A percentile compares a stretch with the other conserved stretches of the same genome.
Conservation (phyloP, 208 protist species). For the Balamuthia mandrillaris region DNA sequence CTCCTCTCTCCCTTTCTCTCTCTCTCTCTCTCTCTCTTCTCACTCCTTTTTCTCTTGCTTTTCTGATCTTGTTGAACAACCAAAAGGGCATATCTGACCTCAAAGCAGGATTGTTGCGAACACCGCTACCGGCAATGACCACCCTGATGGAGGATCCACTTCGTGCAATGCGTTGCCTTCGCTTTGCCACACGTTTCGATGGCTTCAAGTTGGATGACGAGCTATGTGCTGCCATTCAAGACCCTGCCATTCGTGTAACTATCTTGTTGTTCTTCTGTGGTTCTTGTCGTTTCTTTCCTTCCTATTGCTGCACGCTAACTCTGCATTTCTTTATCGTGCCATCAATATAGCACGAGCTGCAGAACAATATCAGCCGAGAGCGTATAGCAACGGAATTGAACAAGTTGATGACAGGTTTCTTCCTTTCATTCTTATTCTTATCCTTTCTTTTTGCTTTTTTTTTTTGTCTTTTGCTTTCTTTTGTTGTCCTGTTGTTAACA, state of each 20-base stretch:
- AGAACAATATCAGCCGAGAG: slow-evolving; percentile 38
- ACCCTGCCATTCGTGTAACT: not conserved
- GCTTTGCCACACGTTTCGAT: slow-evolving; percentile 86
- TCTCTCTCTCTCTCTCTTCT: too few species aligned
- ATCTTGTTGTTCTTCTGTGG: too few species aligned
- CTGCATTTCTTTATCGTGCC: too few species aligned
- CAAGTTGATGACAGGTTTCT: not conserved
- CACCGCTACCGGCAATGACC: slow-evolving; percentile 54
- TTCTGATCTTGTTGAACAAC: too few species aligned
- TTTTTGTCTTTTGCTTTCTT: too few species aligned
- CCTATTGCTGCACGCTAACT: too few species aligned
- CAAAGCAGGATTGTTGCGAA: slow-evolving; percentile 78
- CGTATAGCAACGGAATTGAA: slow-evolving; percentile 39
- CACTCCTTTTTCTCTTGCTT: too few species aligned
- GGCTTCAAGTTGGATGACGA: slow-evolving; percentile 77
- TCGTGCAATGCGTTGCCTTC: slow-evolving; percentile 84
- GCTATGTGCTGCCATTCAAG: not conserved
- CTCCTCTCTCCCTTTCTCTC: too few species aligned
- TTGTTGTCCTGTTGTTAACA: too few species aligned
- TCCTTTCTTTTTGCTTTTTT: too few species aligned
- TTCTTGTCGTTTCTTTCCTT: too few species aligned
- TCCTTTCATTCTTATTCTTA: too few species aligned
- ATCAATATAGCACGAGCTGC: slow-evolving; percentile 35
- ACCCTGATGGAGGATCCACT: slow-evolving; percentile 83
- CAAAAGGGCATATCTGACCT: slow-evolving; percentile 83